Conservation (phyloP, 148 eudicot genomes). For the Rhododendron kiyosumense region DNA sequence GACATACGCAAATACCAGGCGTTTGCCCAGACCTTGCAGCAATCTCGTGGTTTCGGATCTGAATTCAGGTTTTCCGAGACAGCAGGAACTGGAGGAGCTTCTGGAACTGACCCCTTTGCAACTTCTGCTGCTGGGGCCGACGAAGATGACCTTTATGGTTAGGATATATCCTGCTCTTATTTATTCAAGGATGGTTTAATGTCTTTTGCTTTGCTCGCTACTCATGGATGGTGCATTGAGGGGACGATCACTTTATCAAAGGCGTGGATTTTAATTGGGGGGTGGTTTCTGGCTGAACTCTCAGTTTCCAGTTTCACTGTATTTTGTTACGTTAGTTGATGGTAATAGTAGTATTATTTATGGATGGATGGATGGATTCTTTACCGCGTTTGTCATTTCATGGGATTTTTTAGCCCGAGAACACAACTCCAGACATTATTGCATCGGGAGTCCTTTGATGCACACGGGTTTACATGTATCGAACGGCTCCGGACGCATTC, state of each 20-base stretch:
- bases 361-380: background rate
- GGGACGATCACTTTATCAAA: background rate
- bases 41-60: constrained; percentile 42
- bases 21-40: constrained; percentile 51
- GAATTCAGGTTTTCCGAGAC: constrained; percentile 40
- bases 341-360: background rate
- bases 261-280: background rate
- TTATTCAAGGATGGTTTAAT: background rate
- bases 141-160: constrained; percentile 37
- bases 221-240: background rate
- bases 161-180: constrained; percentile 2
- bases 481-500: too few relatives aligned
- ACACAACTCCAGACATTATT: too few relatives aligned
- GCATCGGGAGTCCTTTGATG: too few relatives aligned
- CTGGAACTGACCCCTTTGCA: constrained; percentile 26
- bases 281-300: background rate
- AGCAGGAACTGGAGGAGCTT: constrained; percentile 11
- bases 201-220: background rate
- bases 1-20: constrained; percentile 50
- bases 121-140: constrained; percentile 32
- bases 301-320: background rate
- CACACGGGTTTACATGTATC: too few relatives aligned
- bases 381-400: background rate
- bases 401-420: background rate
- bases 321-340: background rate